Evolutionary conservation across 1,284 basidiomycete genomes (phyloP), one percentile per base, ranked within the genome.

Genomic region (Cystobasidiaceae sp.): DNA sequence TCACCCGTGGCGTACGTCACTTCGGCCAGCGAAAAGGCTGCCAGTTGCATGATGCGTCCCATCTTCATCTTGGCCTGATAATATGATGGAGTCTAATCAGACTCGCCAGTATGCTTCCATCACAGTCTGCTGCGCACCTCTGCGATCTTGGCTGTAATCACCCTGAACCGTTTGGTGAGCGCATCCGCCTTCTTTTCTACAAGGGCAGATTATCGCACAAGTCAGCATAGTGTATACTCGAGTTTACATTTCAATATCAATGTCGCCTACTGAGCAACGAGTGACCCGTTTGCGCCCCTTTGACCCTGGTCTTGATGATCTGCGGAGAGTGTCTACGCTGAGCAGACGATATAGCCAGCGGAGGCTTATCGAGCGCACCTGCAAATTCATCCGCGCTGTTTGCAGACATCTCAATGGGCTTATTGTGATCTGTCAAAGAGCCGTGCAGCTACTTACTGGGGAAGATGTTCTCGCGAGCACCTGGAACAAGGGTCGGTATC

Each of bases 1-100:
- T 98, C 94, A 69, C 93, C 93, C 4, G 94, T 96, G 34, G 93
- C 86, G 79, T 98, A 99, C 28, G 91, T 93, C 68, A 98, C 96
- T 78, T 98, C 96, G 0, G 96, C 96, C 78, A 98, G 87, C 44
- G 91, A 94, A 82, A 99, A 97, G 48, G 93, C 96, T 17, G 96
- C 96, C 55, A 96, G 82, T 77, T 98, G 96, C 86, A 99, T 96
- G 30, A 98, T 93, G 70, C 88, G 83, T 41, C 96, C 96, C 96
- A 98, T 98, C 81, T 97, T 93, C 67, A 93, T 86, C 79, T 99
- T 99, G 17, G 96, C 94, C 90, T 93, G 70, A 23, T 11, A 2
- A 28, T 27, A 11, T 5, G n/a, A 17, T 17, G 6, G 8, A 11
- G 3, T 15, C 17, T 8, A 13, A 37, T 64, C n/a, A 62, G 49